Percentiles rank a stretch among this genome's conserved stretches.
Evolutionary conservation across 352 stramenopile species (phyloP).

Genomic region (Aphanomyces cochlioides): DNA sequence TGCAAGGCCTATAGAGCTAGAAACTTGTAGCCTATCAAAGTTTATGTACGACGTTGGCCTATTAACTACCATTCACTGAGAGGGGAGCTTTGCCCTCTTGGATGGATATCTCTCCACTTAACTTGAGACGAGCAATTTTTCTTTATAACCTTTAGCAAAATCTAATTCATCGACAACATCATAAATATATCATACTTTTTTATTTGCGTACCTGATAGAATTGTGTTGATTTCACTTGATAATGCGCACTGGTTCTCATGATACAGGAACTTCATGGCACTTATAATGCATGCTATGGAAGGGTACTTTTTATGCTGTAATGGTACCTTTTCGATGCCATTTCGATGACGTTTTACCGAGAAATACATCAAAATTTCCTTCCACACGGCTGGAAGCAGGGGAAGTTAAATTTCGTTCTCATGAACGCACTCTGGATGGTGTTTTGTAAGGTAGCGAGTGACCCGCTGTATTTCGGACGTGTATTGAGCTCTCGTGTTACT

Average conservation of each 20-base stretch:
- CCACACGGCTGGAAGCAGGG: background rate
- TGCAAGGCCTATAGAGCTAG: background rate
- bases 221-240: background rate
- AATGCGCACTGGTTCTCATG: background rate
- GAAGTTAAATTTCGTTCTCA: background rate
- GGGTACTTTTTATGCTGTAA: background rate
- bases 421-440: background rate
- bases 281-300: background rate
- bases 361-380: background rate
- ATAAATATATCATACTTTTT: conserved; percentile 1
- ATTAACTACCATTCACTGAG: background rate
- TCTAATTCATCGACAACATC: background rate
- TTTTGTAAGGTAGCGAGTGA: background rate
- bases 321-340: background rate
- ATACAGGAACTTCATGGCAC: conserved; percentile 13
- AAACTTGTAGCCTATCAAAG: background rate
- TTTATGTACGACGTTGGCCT: background rate
- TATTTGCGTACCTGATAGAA: background rate
- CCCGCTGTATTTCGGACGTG: background rate
- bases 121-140: background rate
- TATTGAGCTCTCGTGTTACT: background rate
- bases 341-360: background rate
- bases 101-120: background rate
- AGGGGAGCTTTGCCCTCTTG: background rate
- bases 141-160: conserved; percentile 4